phyloP scores from a whole-genome alignment of 2,329 filamentous ascomycete genomes.

The Immersiporthe knoxdaviesiana region DNA sequence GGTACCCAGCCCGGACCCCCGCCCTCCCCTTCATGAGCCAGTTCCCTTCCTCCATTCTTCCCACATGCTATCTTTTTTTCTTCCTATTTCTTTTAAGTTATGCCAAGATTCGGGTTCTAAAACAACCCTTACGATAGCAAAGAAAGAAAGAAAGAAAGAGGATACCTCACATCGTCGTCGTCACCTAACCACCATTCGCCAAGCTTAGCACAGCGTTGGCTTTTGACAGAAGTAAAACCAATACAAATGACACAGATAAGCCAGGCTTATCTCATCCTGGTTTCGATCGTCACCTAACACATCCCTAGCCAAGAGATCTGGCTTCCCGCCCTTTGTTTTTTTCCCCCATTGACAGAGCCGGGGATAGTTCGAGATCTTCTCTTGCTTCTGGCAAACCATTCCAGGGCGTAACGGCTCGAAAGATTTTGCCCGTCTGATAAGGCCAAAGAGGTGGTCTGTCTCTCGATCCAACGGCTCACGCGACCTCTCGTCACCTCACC shows the following conservation, averaged over 20 bases:
- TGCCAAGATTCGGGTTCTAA: background rate
- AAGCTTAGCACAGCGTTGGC: slow-evolving; percentile 10
- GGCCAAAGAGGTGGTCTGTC: background rate
- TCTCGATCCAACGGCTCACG: background rate
- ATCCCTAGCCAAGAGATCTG: slow-evolving; percentile 23
- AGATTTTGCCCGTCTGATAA: slow-evolving; percentile 18
- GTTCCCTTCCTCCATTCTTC: background rate
- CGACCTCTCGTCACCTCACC: background rate
- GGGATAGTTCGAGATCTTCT: slow-evolving; percentile 4
- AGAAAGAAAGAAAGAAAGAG: background rate
- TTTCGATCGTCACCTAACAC: slow-evolving; percentile 55
- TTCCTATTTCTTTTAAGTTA: background rate
- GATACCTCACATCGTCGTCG: background rate
- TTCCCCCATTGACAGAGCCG: background rate
- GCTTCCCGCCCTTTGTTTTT: slow-evolving; percentile 13
- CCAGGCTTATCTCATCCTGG: slow-evolving; percentile 60
- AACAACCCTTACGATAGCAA: background rate
- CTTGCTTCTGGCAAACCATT: slow-evolving; percentile 10
- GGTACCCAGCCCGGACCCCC: slow-evolving; percentile 6
- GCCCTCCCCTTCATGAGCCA: slow-evolving; percentile 6
- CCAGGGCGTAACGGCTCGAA: slow-evolving; percentile 6
- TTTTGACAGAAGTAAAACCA: slow-evolving; percentile 27
- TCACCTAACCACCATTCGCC: slow-evolving; percentile 9
- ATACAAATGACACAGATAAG: slow-evolving; percentile 61
- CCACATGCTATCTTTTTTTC: slow-evolving; percentile 17